A percentile compares a stretch with the other conserved stretches of the same genome.
phyloP scores from a whole-genome alignment of 345 rosid genomes.

The Nephelium lappaceum region DNA sequence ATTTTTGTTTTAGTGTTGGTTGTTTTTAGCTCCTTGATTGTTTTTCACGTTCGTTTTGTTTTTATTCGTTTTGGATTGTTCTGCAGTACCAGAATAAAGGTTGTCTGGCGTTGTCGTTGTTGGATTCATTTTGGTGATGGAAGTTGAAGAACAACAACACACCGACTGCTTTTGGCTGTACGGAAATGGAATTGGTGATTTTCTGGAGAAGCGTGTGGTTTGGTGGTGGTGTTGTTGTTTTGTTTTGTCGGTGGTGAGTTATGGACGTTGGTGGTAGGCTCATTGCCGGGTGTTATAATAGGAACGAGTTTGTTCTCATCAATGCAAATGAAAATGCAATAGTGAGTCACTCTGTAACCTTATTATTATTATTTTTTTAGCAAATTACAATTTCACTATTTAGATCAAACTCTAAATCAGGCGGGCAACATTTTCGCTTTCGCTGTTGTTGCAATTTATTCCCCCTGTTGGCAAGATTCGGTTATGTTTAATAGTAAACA shows the following conservation, averaged over 20 bases:
- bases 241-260: slow-evolving; percentile 22
- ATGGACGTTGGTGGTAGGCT: slow-evolving; percentile 94
- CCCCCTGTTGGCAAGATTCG: too few species aligned
- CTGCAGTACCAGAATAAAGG: background rate
- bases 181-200: background rate
- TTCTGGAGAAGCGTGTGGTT: background rate
- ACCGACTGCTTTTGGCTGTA: background rate
- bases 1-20: background rate
- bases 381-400: too few species aligned
- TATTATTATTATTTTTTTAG: too few species aligned
- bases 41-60: background rate
- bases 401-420: too few species aligned
- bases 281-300: slow-evolving; percentile 90
- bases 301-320: slow-evolving; percentile 91
- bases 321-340: slow-evolving; percentile 89
- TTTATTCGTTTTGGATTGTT: background rate
- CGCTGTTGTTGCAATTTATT: too few species aligned
- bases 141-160: slow-evolving; percentile 9
- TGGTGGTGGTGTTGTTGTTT: background rate
- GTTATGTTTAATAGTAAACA: too few species aligned
- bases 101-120: slow-evolving; percentile 19
- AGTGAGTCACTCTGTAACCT: too few species aligned
- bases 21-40: background rate
- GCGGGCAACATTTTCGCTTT: too few species aligned
- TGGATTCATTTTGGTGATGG: slow-evolving; percentile 27